Evolutionary conservation across 371 early-diverging fungal genomes (phyloP).

Genomic region (Encephalitozoon cuniculi): DNA sequence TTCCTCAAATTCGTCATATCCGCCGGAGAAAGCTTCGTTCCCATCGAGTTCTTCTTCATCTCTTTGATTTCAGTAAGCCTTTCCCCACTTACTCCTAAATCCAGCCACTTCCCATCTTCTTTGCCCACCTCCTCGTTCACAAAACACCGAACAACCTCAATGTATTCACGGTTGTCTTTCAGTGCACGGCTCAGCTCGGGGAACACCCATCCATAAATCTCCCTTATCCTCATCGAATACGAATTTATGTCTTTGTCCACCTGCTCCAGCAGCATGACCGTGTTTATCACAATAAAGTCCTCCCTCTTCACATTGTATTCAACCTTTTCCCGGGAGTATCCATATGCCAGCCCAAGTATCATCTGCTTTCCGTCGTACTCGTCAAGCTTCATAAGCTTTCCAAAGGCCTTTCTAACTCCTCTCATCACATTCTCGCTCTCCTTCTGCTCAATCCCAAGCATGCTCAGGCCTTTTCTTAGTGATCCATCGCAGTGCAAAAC

Average conservation of each 20-base stretch:
- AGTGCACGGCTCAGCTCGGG: background rate
- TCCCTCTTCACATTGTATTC: conserved; percentile 83
- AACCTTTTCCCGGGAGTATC: conserved; percentile 77
- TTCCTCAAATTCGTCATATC: conserved; percentile 11
- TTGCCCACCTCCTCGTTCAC: background rate
- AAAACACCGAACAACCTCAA: background rate
- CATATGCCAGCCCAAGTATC: conserved; percentile 87
- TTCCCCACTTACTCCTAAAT: background rate
- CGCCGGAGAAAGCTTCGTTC: conserved; percentile 3
- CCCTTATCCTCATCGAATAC: conserved; percentile 71
- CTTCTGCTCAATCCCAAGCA: conserved; percentile 19
- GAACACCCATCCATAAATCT: conserved; percentile 17
- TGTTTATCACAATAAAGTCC: conserved; percentile 84
- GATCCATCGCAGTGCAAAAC: conserved; percentile 41
- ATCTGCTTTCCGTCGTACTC: conserved; percentile 75
- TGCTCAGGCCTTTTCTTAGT: conserved; percentile 16
- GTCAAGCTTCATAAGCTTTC: conserved; percentile 29
- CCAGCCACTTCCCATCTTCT: background rate
- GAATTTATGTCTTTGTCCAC: conserved; percentile 84
- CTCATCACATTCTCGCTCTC: conserved; percentile 21
- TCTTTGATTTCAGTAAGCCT: background rate
- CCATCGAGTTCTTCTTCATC: conserved; percentile 8
- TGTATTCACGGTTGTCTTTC: conserved; percentile 23
- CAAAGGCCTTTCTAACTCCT: conserved; percentile 29
- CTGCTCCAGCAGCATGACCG: conserved; percentile 76